Evolutionary conservation across 2,329 filamentous ascomycete genomes (phyloP).

Genomic region (Phialophora chinensis): DNA sequence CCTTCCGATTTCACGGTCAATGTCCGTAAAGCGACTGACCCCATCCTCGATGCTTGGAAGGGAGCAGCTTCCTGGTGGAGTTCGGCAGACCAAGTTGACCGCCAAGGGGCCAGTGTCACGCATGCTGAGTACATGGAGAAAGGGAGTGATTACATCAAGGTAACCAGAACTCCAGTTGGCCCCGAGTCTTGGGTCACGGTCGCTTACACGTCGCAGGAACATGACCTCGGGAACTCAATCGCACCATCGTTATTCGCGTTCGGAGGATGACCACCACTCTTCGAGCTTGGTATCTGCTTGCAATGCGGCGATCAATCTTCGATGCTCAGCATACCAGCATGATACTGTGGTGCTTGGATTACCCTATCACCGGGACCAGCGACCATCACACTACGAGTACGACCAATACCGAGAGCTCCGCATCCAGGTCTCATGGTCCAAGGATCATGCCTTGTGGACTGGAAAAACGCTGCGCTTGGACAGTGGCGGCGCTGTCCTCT

Average conservation of each 20-base stretch:
- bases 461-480: background rate
- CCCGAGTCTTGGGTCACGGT: conserved; percentile 2
- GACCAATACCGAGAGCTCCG: background rate
- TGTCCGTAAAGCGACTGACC: conserved; percentile 75
- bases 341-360: background rate
- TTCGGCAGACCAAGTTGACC: conserved; percentile 58
- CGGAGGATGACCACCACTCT: conserved; percentile 20
- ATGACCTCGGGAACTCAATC: conserved; percentile 36
- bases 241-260: conserved; percentile 28
- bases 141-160: conserved; percentile 92
- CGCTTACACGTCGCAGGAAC: conserved; percentile 33
- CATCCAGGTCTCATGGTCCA: background rate
- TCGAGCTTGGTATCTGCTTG: background rate
- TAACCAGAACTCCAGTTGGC: conserved; percentile 37
- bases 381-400: background rate
- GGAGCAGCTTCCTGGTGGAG: conserved; percentile 85
- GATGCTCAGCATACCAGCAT: conserved; percentile 1
- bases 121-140: conserved; percentile 89
- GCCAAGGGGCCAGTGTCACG: conserved; percentile 71
- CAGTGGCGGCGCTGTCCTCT: background rate
- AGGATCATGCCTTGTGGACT: background rate
- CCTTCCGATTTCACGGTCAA: conserved; percentile 70
- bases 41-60: conserved; percentile 87
- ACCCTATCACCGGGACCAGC: background rate
- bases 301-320: background rate